Conservation (phyloP, 2,329 filamentous ascomycete species). For the Neonectria sp. region DNA sequence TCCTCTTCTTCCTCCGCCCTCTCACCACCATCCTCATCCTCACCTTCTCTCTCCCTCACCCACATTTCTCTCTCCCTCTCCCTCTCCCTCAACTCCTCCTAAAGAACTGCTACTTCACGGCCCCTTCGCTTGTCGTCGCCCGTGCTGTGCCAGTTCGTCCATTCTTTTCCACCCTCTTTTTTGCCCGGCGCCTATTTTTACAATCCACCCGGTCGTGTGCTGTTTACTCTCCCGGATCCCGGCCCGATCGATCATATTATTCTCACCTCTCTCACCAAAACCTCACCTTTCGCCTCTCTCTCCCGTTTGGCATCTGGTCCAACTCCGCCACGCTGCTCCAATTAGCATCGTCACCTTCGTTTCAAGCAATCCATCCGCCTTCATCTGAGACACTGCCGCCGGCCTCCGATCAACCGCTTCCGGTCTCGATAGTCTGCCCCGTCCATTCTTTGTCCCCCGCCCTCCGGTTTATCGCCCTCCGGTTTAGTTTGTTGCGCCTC, state of each 20-base stretch:
- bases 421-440: slow-evolving; percentile 40
- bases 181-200: slow-evolving; percentile 40
- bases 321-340: slow-evolving; percentile 37
- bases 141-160: slow-evolving; percentile 47
- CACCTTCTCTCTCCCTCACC: slow-evolving; percentile 22
- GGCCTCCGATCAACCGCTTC: slow-evolving; percentile 39
- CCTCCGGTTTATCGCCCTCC: slow-evolving; percentile 36
- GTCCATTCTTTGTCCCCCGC: slow-evolving; percentile 47
- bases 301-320: slow-evolving; percentile 47
- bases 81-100: slow-evolving; percentile 28
- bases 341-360: slow-evolving; percentile 27
- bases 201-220: slow-evolving; percentile 14
- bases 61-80: slow-evolving; percentile 30
- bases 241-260: slow-evolving; percentile 20
- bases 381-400: slow-evolving; percentile 46
- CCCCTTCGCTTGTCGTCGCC: slow-evolving; percentile 39
- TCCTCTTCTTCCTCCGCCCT: slow-evolving; percentile 33
- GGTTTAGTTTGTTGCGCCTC: neutral
- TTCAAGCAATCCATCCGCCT: slow-evolving; percentile 28
- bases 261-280: slow-evolving; percentile 14
- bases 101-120: slow-evolving; percentile 42
- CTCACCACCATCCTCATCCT: slow-evolving; percentile 37
- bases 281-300: neutral
- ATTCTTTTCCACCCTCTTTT: slow-evolving; percentile 44
- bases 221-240: slow-evolving; percentile 20